phyloP scores from a whole-genome alignment of 2,329 filamentous ascomycete species.

The Trematosphaeria pertusa region DNA sequence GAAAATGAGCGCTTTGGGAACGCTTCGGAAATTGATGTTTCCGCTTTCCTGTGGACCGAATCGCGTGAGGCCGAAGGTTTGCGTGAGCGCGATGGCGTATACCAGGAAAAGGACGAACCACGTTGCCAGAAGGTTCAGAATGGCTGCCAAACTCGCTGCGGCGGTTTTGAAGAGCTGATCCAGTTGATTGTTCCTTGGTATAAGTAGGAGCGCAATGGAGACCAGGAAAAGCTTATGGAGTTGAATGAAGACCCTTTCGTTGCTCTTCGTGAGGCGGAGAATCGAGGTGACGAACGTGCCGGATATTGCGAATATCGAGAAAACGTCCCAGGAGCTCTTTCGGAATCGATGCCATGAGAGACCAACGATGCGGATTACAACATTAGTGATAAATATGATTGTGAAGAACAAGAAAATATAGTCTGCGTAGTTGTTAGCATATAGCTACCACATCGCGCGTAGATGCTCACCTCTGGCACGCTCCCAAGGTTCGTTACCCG shows the following conservation, averaged over 20 bases:
- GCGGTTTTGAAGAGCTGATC: conserved; percentile 99
- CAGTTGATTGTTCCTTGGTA: conserved; percentile 93
- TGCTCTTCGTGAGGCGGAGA: conserved; percentile 69
- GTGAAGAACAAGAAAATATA: conserved; percentile 82
- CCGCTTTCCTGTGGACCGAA: conserved; percentile 76
- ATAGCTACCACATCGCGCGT: neutral
- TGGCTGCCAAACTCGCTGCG: conserved; percentile 87
- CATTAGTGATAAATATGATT: conserved; percentile 81
- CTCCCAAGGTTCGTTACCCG: conserved; percentile 76
- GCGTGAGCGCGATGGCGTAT: conserved; percentile 94
- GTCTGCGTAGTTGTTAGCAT: conserved; percentile 54
- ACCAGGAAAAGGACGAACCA: conserved; percentile 98
- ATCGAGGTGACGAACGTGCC: conserved; percentile 85
- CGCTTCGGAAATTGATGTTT: conserved; percentile 91
- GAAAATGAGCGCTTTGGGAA: conserved; percentile 91
- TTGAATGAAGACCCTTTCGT: conserved; percentile 70
- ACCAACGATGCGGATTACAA: conserved; percentile 82
- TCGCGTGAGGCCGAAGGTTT: conserved; percentile 92
- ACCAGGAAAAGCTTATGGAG: conserved; percentile 95
- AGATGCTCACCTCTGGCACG: conserved; percentile 61
- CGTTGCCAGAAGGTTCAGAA: conserved; percentile 89
- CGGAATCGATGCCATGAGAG: conserved; percentile 92
- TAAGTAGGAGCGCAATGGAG: conserved; percentile 85
- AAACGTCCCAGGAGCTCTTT: conserved; percentile 94
- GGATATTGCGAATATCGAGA: conserved; percentile 78